Base-by-base conservation (phyloP, 2,329 filamentous ascomycete species). In the Neofusicoccum ribis region DNA sequence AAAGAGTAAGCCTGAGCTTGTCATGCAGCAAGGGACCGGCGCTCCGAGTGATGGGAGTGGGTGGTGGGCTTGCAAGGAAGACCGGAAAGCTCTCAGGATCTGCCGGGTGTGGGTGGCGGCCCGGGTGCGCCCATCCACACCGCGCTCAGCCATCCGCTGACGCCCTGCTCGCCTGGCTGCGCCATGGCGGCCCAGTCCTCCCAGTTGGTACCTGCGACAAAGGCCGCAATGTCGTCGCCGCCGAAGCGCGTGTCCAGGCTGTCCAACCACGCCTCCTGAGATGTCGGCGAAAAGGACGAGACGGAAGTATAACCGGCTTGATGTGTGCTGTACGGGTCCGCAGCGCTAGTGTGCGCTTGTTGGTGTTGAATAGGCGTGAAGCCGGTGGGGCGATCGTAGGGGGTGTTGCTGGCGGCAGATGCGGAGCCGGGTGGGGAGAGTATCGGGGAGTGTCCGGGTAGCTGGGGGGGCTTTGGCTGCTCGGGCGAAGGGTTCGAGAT, bases 191-290 rank as follows among this genome's bases (percentile, higher is more conserved):
- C 71, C 71, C 72, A 78, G 23, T 76, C 72, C 14, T 71, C 69
- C 65, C 75, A 72, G 49, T 75, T 74, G 20, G 71, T 75, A 7
- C 77, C 77, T 46, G 77, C 76, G 12, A 77, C 75, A 66, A 79
- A 79, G 5, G 76, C 77, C 8, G 77, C 76, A 14, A 79, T 68
- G 65, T 79, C 77, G 63, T 79, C 77, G n/a, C 75, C 76, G 11
- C 75, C 74, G 44, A 79, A 73, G 1, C 72, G 68, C 7, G 74
- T 77, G 17, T 79, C 73, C 43, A 79, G 65, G 15, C 70, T 74
- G 62, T 72, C 71, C 2, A 77, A 68, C 76, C 77, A 79, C 1
- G 70, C 68, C 36, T 78, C 74, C 63, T 58, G 52, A 34, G 63
- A 51, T 9, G 58, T 34, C 34, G 52, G 52, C 27, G 63, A 47